Evolutionary conservation across 768 basidiomycete genomes (phyloP).

Genomic region (Rhodotorula graminis): DNA sequence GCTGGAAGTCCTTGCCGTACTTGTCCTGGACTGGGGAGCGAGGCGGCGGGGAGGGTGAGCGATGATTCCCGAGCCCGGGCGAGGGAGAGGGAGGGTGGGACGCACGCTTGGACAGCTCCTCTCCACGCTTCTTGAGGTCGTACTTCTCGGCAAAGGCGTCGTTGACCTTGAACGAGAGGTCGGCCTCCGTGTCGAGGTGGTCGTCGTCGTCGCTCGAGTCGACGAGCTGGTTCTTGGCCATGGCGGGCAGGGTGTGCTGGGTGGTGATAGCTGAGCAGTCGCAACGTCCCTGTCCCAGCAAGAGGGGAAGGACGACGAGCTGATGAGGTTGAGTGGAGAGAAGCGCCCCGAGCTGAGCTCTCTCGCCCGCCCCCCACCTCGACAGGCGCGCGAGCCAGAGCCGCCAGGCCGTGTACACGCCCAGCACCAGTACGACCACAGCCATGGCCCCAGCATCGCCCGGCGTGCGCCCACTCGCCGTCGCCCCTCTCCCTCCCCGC

Average conservation of each 20-base stretch:
- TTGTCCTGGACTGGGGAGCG: conserved; percentile 67
- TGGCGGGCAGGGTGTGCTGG: background rate
- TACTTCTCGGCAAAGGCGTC: conserved; percentile 76
- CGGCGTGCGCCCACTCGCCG: background rate
- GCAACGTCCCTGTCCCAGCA: background rate
- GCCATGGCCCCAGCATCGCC: background rate
- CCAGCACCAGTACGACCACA: too few species aligned
- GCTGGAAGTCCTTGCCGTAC: conserved; percentile 51
- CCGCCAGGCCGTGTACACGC: too few species aligned
- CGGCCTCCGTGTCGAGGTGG: conserved; percentile 7
- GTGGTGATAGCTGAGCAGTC: background rate
- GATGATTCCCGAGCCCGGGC: accelerated
- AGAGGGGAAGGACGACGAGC: too few species aligned
- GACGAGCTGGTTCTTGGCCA: conserved; percentile 8
- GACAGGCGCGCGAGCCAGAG: too few species aligned
- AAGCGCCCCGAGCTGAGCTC: background rate
- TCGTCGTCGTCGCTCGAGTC: conserved; percentile 11
- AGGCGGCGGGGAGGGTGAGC: background rate
- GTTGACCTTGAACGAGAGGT: conserved; percentile 58
- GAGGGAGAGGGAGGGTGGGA: background rate
- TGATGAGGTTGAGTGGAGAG: too few species aligned
- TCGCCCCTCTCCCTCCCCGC: conserved; percentile 53
- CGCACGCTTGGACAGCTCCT: conserved; percentile 73
- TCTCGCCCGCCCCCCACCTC: too few species aligned
- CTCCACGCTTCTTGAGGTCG: conserved; percentile 73